Percentiles rank a stretch among this genome's conserved stretches.
phyloP scores from a whole-genome alignment of 2,329 filamentous ascomycete species.

The Shiraia sp. region DNA sequence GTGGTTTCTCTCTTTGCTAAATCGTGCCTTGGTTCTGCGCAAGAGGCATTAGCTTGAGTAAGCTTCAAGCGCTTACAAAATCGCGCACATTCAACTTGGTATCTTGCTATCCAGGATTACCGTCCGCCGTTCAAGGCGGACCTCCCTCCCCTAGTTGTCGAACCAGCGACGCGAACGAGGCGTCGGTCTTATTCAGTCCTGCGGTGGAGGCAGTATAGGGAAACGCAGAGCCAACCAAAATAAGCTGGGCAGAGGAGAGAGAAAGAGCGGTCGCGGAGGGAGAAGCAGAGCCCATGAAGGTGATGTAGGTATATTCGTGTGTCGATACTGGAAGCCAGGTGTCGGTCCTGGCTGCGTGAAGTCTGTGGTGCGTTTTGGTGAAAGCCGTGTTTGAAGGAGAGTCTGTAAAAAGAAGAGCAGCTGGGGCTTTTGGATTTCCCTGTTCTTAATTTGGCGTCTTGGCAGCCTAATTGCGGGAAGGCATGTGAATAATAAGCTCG shows the following conservation, averaged over 20 bases:
- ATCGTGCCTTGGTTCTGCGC: constrained; percentile 21
- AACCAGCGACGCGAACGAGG: constrained; percentile 53
- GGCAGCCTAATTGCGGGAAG: constrained; percentile 15
- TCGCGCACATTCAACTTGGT: constrained; percentile 31
- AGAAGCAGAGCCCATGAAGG: constrained; percentile 52
- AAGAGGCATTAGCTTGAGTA: constrained; percentile 29
- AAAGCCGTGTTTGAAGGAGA: constrained; percentile 22
- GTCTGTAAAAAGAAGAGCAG: constrained; percentile 19
- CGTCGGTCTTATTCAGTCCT: constrained; percentile 47
- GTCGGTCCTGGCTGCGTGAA: constrained; percentile 29
- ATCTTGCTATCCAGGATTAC: constrained; percentile 42
- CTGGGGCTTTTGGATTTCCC: constrained; percentile 21
- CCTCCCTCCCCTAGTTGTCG: constrained; percentile 53
- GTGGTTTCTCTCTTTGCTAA: constrained; percentile 8
- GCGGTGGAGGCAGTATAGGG: constrained; percentile 41
- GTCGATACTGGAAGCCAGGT: constrained; percentile 34
- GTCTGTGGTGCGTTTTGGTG: constrained; percentile 12
- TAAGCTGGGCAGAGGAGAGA: constrained; percentile 34
- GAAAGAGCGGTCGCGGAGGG: constrained; percentile 36
- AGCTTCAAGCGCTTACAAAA: constrained; percentile 10
- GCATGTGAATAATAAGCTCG: constrained; percentile 27
- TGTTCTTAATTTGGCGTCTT: constrained; percentile 28
- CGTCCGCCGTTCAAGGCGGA: constrained; percentile 60
- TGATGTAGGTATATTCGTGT: constrained; percentile 28
- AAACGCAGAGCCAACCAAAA: constrained; percentile 40